These are phyloP conservation scores for Geranium incanum DNA, from an alignment of 441 rosid genomes.

Conservation along the genomic window DNA sequence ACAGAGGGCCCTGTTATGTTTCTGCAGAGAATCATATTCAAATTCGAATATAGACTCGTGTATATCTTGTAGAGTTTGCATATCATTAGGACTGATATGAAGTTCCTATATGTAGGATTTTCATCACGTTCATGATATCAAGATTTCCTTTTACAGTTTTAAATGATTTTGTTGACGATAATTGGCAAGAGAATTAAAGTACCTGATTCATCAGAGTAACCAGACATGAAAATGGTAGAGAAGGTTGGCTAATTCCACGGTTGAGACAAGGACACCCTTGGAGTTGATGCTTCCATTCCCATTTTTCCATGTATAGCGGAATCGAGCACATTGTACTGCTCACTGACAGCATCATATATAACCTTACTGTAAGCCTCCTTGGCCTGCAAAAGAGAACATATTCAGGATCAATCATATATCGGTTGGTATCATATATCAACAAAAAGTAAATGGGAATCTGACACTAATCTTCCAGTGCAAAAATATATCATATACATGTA, in stretches of 20 bases:
- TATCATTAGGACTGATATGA: too few species aligned
- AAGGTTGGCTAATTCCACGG: slow-evolving; percentile 51
- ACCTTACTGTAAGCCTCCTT: slow-evolving; percentile 50
- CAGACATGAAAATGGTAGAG: slow-evolving; percentile 9
- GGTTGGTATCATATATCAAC: neutral
- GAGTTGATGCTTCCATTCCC: slow-evolving; percentile 58
- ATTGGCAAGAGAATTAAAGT: neutral
- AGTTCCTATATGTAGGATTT: too few species aligned
- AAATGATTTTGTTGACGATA: neutral
- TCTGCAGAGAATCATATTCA: too few species aligned
- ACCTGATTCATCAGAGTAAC: slow-evolving; percentile 24
- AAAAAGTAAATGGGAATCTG: neutral
- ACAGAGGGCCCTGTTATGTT: neutral
- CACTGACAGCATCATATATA: slow-evolving; percentile 47
- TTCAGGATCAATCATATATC: slow-evolving; percentile 17
- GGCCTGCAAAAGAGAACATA: slow-evolving; percentile 42
- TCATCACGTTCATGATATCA: too few species aligned
- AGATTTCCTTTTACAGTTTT: neutral
- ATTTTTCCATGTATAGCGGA: slow-evolving; percentile 52
- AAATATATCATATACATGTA: neutral
- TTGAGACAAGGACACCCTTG: slow-evolving; percentile 60
- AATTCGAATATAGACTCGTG: too few species aligned
- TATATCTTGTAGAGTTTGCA: too few species aligned
- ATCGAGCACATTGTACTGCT: slow-evolving; percentile 61
- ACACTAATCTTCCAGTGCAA: neutral